phyloP scores from a whole-genome alignment of 768 basidiomycete species.

The Mycena albidolilacea region DNA sequence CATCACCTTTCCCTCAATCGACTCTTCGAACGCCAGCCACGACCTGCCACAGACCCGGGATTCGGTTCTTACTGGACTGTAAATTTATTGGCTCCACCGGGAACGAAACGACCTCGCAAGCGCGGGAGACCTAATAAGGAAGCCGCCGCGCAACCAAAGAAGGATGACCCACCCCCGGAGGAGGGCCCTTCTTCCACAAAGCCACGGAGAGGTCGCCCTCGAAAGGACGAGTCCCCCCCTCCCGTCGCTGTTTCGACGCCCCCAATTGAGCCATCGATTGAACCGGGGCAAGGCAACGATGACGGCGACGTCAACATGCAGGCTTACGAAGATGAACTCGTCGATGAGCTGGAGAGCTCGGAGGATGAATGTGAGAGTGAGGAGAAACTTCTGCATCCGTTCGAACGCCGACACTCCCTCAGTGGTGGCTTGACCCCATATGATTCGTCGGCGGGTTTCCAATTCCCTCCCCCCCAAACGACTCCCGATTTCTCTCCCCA shows the following conservation, averaged over 20 bases:
- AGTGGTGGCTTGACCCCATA: slow-evolving; percentile 53
- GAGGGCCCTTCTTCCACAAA: slow-evolving; percentile 17
- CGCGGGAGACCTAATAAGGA: slow-evolving; percentile 76
- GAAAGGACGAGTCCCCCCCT: slow-evolving; percentile 37
- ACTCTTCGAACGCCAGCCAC: slow-evolving; percentile 85
- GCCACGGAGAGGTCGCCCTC: slow-evolving; percentile 40
- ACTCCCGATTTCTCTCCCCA: slow-evolving; percentile 16
- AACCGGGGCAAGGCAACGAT: slow-evolving; percentile 50
- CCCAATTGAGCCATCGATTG: slow-evolving; percentile 4
- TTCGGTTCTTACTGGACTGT: slow-evolving; percentile 94
- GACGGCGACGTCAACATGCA: slow-evolving; percentile 56
- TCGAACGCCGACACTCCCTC: slow-evolving; percentile 59
- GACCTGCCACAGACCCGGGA: slow-evolving; percentile 88
- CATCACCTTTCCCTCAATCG: slow-evolving; percentile 89
- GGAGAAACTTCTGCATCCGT: slow-evolving; percentile 68
- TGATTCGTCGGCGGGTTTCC: slow-evolving; percentile 35
- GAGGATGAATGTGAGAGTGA: slow-evolving; percentile 78
- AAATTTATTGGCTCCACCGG: slow-evolving; percentile 87
- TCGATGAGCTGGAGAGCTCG: slow-evolving; percentile 56
- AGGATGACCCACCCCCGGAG: slow-evolving; percentile 18
- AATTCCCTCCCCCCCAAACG: slow-evolving; percentile 16
- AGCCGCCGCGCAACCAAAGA: slow-evolving; percentile 27
- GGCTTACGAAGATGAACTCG: slow-evolving; percentile 41
- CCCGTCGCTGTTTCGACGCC: slow-evolving; percentile 16
- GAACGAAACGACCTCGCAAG: slow-evolving; percentile 88